Base-by-base conservation (phyloP, 148 eudicot genomes). In the Chenopodium formosanum region DNA sequence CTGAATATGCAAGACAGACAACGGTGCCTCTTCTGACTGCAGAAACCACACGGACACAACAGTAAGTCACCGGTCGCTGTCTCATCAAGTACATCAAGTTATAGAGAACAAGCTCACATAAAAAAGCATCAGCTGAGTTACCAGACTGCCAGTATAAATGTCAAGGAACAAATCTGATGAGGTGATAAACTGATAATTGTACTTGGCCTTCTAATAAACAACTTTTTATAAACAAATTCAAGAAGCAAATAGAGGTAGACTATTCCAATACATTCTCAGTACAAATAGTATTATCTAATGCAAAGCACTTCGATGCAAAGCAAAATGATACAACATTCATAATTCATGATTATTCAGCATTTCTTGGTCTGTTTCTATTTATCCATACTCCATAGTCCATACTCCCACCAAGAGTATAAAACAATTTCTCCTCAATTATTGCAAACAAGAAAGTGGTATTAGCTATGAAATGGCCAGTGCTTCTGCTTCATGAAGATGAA, bases 11-110 rank as follows among this genome's bases (percentile, higher is more conserved):
- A 96, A 83, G 78, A 94, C 95, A 76, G 91, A 86, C 56, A 92
- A 80, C 2, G 97, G 95, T 53, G 94, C 94, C 80, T 88, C 97
- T 74, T 92, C 91, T 58, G 95, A 90, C 99, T 96, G 93, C 87
- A 87, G 79, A 47, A 86, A 58, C 56, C 44, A 84, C 50, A 82
- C 27, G 2, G 47, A 37, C 32, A 19, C 72, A 25, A 31, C 50
- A 52, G 63, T 13, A 34, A 78, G 29, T 58, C 70, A 56, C 58
- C 22, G 23, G 29, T 58, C 78, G 46, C 58, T 29, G 23, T 19
- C 31, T 16, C 52, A 40, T 60, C 74, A 73, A 32, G 29, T 25
- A 40, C 77, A 75, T n/a, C 48, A 46, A 76, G 52, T 44, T 44
- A 29, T 52, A 23, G 66, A 56, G 60, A 76, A 34, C 25, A 82